Percentiles rank a stretch among this genome's conserved stretches.
Conservation (phyloP, 306 rosid genomes). For the Ormosia emarginata region DNA sequence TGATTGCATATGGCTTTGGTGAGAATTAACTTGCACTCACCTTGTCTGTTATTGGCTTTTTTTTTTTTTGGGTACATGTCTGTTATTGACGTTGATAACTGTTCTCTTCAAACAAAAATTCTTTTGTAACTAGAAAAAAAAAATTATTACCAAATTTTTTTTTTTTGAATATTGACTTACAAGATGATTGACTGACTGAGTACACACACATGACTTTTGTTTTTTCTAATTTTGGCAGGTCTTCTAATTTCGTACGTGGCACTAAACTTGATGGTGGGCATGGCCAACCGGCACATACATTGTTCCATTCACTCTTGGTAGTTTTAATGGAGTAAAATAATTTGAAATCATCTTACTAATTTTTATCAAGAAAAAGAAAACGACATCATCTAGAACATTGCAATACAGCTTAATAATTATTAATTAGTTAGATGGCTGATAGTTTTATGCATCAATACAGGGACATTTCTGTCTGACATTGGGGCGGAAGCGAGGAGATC, state of each 20-base stretch:
- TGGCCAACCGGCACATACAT: conserved; percentile 51
- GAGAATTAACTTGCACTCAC: not conserved
- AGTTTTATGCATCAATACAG: too few relatives aligned
- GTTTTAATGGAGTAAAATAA: not conserved
- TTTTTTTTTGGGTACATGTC: too few relatives aligned
- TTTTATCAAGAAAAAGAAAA: not conserved
- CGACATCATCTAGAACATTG: not conserved
- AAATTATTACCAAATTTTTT: too few relatives aligned
- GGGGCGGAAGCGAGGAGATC: too few relatives aligned
- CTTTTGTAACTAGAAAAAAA: not conserved
- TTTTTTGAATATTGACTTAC: not conserved
- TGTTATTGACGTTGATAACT: not conserved
- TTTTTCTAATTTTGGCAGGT: conserved; percentile 34
- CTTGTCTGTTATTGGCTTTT: not conserved
- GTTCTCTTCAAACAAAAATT: not conserved
- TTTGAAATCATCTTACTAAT: not conserved
- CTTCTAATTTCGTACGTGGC: conserved; percentile 53
- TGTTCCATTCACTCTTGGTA: conserved; percentile 73
- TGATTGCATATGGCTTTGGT: conserved; percentile 78
- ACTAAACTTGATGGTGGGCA: too few relatives aligned
- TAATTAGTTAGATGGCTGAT: too few relatives aligned
- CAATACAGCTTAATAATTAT: not conserved
- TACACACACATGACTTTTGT: not conserved
- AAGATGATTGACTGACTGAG: not conserved
- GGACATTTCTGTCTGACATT: too few relatives aligned